Evolutionary conservation across 2,329 filamentous ascomycete genomes (phyloP), one percentile per base, ranked within the genome.

Genomic region (Hortaea sp.): DNA sequence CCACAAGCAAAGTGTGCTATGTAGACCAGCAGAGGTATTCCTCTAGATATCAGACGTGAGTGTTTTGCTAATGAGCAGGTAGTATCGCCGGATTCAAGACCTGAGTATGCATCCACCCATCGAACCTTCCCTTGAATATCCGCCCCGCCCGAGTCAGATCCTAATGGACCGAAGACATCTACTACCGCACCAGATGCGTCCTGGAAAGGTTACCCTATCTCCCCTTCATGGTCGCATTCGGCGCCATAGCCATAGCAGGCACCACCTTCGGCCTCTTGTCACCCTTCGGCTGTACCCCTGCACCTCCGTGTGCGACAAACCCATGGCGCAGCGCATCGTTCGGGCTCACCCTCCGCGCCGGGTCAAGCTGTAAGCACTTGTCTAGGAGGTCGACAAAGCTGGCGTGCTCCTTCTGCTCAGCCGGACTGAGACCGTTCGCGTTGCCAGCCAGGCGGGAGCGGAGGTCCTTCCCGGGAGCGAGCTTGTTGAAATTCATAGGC

Each of bases 261-360:
- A 48, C 48, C n/a, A 53, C 47, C 44, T 50, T 51, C 13, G 37
- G 39, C 42, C 38, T 42, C 42, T 34, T 20, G 40, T 30, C 13
- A 31, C 5, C 13, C 10, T n/a, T 10, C 11, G 37, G 32, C 40
- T 49, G 50, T 13, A 39, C 10, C 4, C 32, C 32, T 9, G n/a
- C n/a, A 35, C 13, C 43, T 2, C 38, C 44, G 12, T 50, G 42
- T 11, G 49, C 49, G 57, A 97, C 88, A 66, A 97, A 97, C 1
- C 85, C 85, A 70, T 97, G 90, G 61, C 81, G 83, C 57, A 97
- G 70, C 42, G 92, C 92, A 60, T 97, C 89, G 10, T 77, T 73
- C 0, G 92, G 86, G 41, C 85, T 90, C 59, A 92, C 85, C 52
- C 92, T 79, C 73, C 94, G 94, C 64, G 95, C 89, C 1, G 90